Conservation (phyloP, 164 flowering plant genomes). For the Malania oleifera region DNA sequence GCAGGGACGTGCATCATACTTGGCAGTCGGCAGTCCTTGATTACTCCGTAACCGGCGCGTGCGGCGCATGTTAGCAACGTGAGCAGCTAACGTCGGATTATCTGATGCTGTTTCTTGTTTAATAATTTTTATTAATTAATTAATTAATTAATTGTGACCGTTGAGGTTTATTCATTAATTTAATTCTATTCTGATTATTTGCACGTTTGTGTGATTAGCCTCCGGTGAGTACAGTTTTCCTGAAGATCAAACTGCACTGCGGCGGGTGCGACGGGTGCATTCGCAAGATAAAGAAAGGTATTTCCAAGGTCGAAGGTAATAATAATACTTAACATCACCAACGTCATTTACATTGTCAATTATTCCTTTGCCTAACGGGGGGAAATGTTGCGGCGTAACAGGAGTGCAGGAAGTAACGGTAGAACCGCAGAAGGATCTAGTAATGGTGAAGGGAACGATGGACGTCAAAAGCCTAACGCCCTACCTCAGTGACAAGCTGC, state of each 20-base stretch:
- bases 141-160: neutral
- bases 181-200: neutral
- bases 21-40: neutral
- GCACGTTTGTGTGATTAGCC: conserved; percentile 18
- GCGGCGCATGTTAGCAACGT: conserved; percentile 3
- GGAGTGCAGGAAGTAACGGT: conserved; percentile 54
- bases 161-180: neutral
- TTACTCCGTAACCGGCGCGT: neutral
- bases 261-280: conserved; percentile 87
- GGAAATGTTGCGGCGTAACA: too few species aligned
- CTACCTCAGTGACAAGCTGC: conserved; percentile 53
- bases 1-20: too few species aligned
- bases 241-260: conserved; percentile 68
- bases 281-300: conserved; percentile 42
- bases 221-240: conserved; percentile 38
- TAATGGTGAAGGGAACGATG: conserved; percentile 72
- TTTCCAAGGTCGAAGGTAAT: conserved; percentile 59
- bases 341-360: neutral
- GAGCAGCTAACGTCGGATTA: too few species aligned
- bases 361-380: too few species aligned
- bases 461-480: conserved; percentile 43
- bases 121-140: too few species aligned
- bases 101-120: too few species aligned
- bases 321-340: conserved; percentile 7
- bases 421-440: conserved; percentile 53